These are phyloP conservation scores for Microbotryum violaceum DNA, from an alignment of 1,284 basidiomycete species.

Conservation along the genomic window DNA sequence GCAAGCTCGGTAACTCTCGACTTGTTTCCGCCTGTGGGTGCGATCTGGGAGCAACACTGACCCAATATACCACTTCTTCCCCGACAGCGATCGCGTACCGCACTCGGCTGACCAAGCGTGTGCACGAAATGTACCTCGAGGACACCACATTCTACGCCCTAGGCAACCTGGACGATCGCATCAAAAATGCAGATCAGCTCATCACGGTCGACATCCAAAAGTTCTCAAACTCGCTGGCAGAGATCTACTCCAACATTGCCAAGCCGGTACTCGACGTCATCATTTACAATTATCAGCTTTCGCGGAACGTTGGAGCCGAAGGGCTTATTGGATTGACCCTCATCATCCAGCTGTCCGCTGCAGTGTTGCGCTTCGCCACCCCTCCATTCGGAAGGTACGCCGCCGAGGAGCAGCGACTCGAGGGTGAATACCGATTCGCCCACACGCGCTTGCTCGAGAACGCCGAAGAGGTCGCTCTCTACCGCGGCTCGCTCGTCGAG, in stretches of 20 bases:
- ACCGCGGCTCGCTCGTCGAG: conserved; percentile 83
- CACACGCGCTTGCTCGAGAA: conserved; percentile 83
- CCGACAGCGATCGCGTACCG: conserved; percentile 70
- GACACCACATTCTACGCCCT: conserved; percentile 81
- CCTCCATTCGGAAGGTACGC: conserved; percentile 93
- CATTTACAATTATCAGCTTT: conserved; percentile 92
- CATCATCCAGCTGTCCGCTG: conserved; percentile 72
- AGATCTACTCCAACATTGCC: conserved; percentile 87
- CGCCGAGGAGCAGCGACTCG: conserved; percentile 66
- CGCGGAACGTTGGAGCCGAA: conserved; percentile 89
- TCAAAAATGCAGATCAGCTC: conserved; percentile 97
- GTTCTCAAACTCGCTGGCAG: conserved; percentile 83
- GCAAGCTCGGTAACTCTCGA: conserved; percentile 54
- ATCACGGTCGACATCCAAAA: conserved; percentile 93
- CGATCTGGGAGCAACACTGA: background rate
- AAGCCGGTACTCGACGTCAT: conserved; percentile 83
- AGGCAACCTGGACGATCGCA: conserved; percentile 87
- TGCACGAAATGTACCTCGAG: conserved; percentile 77
- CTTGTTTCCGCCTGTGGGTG: too few species aligned
- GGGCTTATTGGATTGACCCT: conserved; percentile 77
- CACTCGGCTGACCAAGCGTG: conserved; percentile 73
- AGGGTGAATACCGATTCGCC: conserved; percentile 78
- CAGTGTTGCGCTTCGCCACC: conserved; percentile 76
- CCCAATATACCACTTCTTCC: too few species aligned
- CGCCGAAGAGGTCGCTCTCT: conserved; percentile 88